Evolutionary conservation across 768 basidiomycete species (phyloP).

Genomic region (Pleurotus cornucopiae): DNA sequence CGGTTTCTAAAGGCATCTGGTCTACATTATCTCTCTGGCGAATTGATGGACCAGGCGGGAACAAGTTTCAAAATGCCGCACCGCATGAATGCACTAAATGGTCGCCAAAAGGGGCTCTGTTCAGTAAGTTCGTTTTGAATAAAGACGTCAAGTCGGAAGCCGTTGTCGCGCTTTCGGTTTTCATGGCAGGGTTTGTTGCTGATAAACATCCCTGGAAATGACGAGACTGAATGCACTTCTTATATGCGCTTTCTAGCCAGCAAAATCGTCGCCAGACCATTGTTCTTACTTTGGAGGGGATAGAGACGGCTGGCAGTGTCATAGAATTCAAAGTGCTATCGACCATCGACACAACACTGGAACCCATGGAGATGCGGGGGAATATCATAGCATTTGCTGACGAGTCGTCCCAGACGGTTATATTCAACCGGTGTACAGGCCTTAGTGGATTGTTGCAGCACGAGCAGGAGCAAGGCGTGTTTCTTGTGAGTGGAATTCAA

Average conservation of each 20-base stretch:
- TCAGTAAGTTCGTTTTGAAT: slow-evolving; percentile 51
- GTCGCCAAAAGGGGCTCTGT: slow-evolving; percentile 49
- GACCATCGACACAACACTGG: slow-evolving; percentile 35
- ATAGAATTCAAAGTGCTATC: slow-evolving; percentile 25
- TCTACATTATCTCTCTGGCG: slow-evolving; percentile 54
- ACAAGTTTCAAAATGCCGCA: slow-evolving; percentile 21
- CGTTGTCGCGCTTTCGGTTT: slow-evolving; percentile 46
- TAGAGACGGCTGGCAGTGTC: background rate
- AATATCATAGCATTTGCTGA: slow-evolving; percentile 54
- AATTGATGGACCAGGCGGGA: slow-evolving; percentile 22
- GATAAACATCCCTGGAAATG: background rate
- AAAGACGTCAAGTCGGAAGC: slow-evolving; percentile 37
- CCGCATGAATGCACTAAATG: slow-evolving; percentile 30
- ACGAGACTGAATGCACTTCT: background rate
- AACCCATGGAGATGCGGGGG: slow-evolving; percentile 45
- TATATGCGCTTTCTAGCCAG: slow-evolving; percentile 4
- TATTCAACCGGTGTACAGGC: slow-evolving; percentile 51
- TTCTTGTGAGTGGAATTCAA: slow-evolving; percentile 23
- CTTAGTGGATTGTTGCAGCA: slow-evolving; percentile 44
- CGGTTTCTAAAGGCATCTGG: slow-evolving; percentile 60
- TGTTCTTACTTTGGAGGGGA: slow-evolving; percentile 23
- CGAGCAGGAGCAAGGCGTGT: slow-evolving; percentile 21
- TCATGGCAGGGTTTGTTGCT: slow-evolving; percentile 39
- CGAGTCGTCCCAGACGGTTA: slow-evolving; percentile 41
- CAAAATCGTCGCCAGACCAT: slow-evolving; percentile 22